phyloP scores from a whole-genome alignment of 768 basidiomycete species.

The Russula foetens region DNA sequence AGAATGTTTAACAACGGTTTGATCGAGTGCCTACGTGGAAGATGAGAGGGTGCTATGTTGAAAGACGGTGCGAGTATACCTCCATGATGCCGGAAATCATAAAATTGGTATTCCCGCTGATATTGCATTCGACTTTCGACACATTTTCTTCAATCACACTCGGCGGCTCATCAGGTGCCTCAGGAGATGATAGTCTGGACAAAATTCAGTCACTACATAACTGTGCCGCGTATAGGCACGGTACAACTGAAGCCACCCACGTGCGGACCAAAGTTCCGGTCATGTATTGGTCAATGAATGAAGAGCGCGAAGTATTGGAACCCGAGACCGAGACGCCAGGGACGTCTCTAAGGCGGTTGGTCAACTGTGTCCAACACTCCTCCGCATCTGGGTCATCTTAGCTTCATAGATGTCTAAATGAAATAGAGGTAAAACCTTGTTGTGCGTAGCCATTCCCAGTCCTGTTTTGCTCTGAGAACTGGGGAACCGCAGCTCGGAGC shows the following conservation, averaged over 20 bases:
- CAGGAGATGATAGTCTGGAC: constrained; percentile 67
- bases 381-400: constrained; percentile 54
- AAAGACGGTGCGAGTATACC: constrained; percentile 22
- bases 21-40: constrained; percentile 62
- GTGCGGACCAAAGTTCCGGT: constrained; percentile 70
- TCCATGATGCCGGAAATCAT: constrained; percentile 81
- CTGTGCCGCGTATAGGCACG: not conserved
- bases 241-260: constrained; percentile 29
- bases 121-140: constrained; percentile 90
- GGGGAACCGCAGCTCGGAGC: constrained; percentile 74
- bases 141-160: constrained; percentile 61
- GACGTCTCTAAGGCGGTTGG: constrained; percentile 65
- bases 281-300: constrained; percentile 75
- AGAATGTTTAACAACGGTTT: constrained; percentile 79
- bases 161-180: constrained; percentile 70
- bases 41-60: not conserved
- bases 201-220: not conserved
- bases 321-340: constrained; percentile 35
- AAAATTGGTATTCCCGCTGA: constrained; percentile 77
- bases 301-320: constrained; percentile 25
- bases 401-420: not conserved
- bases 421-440: constrained; percentile 41
- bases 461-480: constrained; percentile 73
- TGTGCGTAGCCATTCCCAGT: constrained; percentile 50
- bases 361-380: constrained; percentile 77